Percentiles rank a stretch among this genome's conserved stretches.
These are phyloP conservation scores for Suhomyces terraborum DNA, from an alignment of 1,139 yeast genomes.

Conservation along the genomic window DNA sequence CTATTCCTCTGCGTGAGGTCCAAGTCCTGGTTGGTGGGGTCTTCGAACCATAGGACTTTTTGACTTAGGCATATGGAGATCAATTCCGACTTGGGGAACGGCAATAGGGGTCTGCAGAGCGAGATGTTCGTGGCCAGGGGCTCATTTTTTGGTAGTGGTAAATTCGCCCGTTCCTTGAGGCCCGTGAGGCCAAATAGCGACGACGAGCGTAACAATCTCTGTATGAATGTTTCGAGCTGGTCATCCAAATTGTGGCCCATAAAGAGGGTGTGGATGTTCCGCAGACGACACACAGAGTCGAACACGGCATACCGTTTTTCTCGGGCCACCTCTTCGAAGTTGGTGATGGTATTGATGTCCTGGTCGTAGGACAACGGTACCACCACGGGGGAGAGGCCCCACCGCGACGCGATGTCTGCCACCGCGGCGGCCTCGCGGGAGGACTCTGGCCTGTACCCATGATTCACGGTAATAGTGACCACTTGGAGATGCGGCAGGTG, in stretches of 20 bases:
- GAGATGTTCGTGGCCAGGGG: slow-evolving; percentile 5
- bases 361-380: slow-evolving; percentile 34
- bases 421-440: slow-evolving; percentile 49
- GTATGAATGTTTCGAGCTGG: slow-evolving; percentile 68
- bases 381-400: slow-evolving; percentile 47
- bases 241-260: slow-evolving; percentile 75
- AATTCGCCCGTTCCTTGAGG: slow-evolving; percentile 26
- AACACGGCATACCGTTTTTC: slow-evolving; percentile 51
- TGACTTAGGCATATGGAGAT: slow-evolving; percentile 45
- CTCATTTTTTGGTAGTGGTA: slow-evolving; percentile 28
- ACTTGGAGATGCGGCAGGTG: slow-evolving; percentile 32
- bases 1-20: slow-evolving; percentile 58
- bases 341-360: slow-evolving; percentile 29
- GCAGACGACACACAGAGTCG: slow-evolving; percentile 32
- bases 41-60: slow-evolving; percentile 64
- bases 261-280: slow-evolving; percentile 37
- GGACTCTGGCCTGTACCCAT: slow-evolving; percentile 51
- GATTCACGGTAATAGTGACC: slow-evolving; percentile 60
- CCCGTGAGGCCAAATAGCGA: slow-evolving; percentile 61
- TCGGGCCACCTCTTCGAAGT: slow-evolving; percentile 63
- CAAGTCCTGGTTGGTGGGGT: slow-evolving; percentile 59
- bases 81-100: slow-evolving; percentile 45
- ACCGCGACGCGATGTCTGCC: slow-evolving; percentile 30
- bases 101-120: slow-evolving; percentile 57
- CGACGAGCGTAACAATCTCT: slow-evolving; percentile 56